phyloP scores from a whole-genome alignment of 768 basidiomycete species.

The Suillus tomentosus region DNA sequence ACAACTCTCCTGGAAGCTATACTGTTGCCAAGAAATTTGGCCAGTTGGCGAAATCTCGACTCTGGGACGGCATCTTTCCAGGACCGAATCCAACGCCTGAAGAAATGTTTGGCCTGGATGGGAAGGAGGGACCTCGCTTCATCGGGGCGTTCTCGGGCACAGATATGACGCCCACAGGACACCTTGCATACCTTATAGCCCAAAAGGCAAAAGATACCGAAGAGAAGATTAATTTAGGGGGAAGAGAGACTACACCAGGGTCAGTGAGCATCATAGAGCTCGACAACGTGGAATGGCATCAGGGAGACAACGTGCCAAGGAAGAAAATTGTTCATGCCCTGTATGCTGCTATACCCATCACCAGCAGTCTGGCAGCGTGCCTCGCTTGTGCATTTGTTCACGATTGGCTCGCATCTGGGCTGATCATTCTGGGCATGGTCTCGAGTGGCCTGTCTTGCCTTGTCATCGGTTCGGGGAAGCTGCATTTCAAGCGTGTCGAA shows the following conservation, averaged over 20 bases:
- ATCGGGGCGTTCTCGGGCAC: slow-evolving; percentile 31
- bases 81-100: slow-evolving; percentile 31
- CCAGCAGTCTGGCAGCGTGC: slow-evolving; percentile 25
- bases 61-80: slow-evolving; percentile 37
- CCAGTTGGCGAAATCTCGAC: slow-evolving; percentile 27
- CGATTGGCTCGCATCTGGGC: slow-evolving; percentile 34
- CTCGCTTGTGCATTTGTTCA: slow-evolving; percentile 25
- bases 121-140: slow-evolving; percentile 30
- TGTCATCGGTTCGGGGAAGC: slow-evolving; percentile 30
- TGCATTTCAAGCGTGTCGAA: slow-evolving; percentile 18
- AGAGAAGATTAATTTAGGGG: neutral
- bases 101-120: slow-evolving; percentile 32
- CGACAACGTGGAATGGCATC: slow-evolving; percentile 23
- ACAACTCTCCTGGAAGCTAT: slow-evolving; percentile 40
- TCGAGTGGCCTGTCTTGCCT: slow-evolving; percentile 34
- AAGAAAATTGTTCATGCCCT: slow-evolving; percentile 14
- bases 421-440: slow-evolving; percentile 37
- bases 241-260: slow-evolving; percentile 23
- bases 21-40: slow-evolving; percentile 37
- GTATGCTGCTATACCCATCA: slow-evolving; percentile 27
- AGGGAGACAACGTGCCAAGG: slow-evolving; percentile 15
- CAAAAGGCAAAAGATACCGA: slow-evolving; percentile 14
- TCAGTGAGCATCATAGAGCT: slow-evolving; percentile 27
- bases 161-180: slow-evolving; percentile 31
- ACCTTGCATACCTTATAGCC: slow-evolving; percentile 32